Evolutionary conservation across 331 rosid genomes (phyloP), one percentile per base, ranked within the genome.

Genomic region (Spiraea crenata): DNA sequence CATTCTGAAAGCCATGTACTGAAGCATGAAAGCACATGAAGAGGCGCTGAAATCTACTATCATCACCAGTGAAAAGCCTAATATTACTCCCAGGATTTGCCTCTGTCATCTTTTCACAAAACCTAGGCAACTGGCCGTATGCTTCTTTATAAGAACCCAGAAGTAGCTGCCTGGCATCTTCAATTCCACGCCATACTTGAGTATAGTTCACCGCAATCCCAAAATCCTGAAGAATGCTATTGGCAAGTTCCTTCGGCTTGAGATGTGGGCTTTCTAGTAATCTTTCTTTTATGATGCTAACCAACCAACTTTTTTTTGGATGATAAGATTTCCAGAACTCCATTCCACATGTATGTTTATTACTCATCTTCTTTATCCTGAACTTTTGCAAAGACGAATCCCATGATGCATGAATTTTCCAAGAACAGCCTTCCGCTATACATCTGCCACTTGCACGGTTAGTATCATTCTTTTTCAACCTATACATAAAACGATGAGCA

Each of bases 371-470:
- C 76, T 81, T 76, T 57, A 86, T 79, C 79, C 65, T 68, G 74
- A 86, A 83, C n/a, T 78, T 62, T 37, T 81, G 67, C 31, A 41
- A 50, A 47, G 83, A 76, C 63, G 84, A 77, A 49, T 81, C 84
- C 90, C 86, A 81, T 15, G 88, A 83, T 61, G 90, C 90, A 64
- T 79, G 81, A 61, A 86, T 71, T 67, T 74, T 79, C 91, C 91
- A 81, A 42, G 91, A 81, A 77, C 86, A 86, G 39, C 72, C 88
- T 67, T 81, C 86, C 7, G 66, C 76, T 56, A 63, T 55, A 57
- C 85, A 86, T 75, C 47, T 81, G 74, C 81, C 82, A 71, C 80
- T 86, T 35, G 86, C 91, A 58, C 88, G 86, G 67, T 65, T 79
- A 39, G 85, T 86, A 70, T 83, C 85, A 57, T 86, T 83, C 77